Conservation (phyloP, 2,329 filamentous ascomycete genomes). For the Aspergillus sp. region DNA sequence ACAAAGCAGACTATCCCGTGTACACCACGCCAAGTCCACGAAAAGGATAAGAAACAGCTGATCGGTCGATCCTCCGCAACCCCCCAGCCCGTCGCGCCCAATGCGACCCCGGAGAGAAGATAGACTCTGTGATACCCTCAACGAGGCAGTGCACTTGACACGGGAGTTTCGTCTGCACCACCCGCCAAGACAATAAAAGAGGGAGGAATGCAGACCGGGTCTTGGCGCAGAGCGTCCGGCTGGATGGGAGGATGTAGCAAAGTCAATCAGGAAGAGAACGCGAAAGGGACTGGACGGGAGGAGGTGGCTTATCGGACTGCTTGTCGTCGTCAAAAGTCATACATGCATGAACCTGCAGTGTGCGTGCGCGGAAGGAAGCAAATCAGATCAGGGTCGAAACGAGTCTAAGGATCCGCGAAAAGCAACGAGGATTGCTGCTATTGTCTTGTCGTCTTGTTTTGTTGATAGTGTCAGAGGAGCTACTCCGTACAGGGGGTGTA, state of each 20-base stretch:
- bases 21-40: background rate
- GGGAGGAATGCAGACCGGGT: slow-evolving; percentile 26
- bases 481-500: background rate
- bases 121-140: background rate
- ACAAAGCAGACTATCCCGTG: background rate
- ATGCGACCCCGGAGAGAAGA: too few species aligned
- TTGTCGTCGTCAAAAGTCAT: background rate
- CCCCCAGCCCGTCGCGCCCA: too few species aligned
- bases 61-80: background rate
- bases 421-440: background rate
- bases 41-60: background rate
- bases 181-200: slow-evolving; percentile 23
- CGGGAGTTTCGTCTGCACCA: background rate
- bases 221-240: slow-evolving; percentile 16
- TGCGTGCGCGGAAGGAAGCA: background rate
- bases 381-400: background rate
- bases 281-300: background rate
- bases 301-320: background rate
- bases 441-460: background rate
- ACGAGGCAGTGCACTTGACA: background rate
- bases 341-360: background rate
- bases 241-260: slow-evolving; percentile 1
- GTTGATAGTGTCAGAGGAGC: background rate
- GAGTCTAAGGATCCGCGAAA: background rate
- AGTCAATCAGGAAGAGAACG: slow-evolving; percentile 2